These are phyloP conservation scores for Seminavis robusta DNA, from an alignment of 108 stramenopile genomes.

Conservation along the genomic window DNA sequence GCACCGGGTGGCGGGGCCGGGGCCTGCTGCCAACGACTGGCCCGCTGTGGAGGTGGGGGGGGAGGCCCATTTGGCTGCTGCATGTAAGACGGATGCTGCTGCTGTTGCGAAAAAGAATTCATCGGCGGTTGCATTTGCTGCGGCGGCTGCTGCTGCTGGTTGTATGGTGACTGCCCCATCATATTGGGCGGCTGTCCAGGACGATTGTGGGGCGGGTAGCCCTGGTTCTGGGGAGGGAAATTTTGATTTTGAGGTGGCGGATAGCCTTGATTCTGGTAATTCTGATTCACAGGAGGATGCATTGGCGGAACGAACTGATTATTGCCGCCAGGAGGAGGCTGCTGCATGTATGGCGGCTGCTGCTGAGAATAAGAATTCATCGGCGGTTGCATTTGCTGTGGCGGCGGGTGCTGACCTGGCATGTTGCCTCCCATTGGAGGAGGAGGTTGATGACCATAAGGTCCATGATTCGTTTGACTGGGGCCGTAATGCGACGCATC, in stretches of 20 bases:
- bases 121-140: conserved; percentile 15
- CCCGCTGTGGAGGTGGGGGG: neutral
- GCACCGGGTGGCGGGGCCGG: neutral
- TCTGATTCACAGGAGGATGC: conserved; percentile 11
- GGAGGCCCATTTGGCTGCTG: conserved; percentile 1
- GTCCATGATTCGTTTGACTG: neutral
- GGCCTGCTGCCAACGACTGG: neutral
- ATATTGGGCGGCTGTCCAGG: neutral
- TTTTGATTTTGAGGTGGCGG: conserved; percentile 6
- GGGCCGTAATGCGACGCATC: neutral
- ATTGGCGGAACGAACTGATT: conserved; percentile 20
- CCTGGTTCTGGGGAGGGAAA: conserved; percentile 15
- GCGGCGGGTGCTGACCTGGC: conserved; percentile 9
- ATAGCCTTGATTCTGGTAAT: conserved; percentile 4
- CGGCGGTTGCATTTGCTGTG: conserved; percentile 12
- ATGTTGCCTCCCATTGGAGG: conserved; percentile 5
- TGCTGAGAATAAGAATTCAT: neutral
- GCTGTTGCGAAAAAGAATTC: neutral
- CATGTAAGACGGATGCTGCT: neutral
- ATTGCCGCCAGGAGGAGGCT: conserved; percentile 4
- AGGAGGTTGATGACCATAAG: conserved; percentile 4
- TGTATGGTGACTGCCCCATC: conserved; percentile 15
- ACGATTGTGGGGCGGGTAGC: neutral
- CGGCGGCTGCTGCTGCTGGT: conserved; percentile 16
- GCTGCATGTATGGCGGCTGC: conserved; percentile 8